A percentile compares a stretch with the other conserved stretches of the same genome.
Evolutionary conservation across 2,329 filamentous ascomycete species (phyloP).

Genomic region (Alternaria brassicae): DNA sequence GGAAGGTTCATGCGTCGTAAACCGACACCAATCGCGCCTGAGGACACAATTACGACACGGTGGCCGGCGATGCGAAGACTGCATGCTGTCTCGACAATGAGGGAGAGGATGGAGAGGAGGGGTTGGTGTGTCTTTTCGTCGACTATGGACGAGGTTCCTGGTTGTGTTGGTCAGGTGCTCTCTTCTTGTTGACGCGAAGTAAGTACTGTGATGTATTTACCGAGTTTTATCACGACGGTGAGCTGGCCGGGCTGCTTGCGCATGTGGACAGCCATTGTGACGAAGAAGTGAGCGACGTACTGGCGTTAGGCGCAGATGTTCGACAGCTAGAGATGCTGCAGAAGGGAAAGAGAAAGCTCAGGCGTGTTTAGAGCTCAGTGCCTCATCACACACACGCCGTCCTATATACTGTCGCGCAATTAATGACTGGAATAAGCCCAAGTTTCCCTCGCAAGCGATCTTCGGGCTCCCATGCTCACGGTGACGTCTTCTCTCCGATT

Average conservation of each 20-base stretch:
- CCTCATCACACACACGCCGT: not conserved
- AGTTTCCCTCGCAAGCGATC: constrained; percentile 22
- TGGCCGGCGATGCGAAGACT: constrained; percentile 89
- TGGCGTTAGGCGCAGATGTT: not conserved
- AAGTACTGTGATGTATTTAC: constrained; percentile 58
- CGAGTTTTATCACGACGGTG: constrained; percentile 86
- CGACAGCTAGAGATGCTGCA: not conserved
- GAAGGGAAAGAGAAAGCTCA: not conserved
- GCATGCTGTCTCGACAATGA: constrained; percentile 93
- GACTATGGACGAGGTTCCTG: constrained; percentile 98
- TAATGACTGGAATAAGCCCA: constrained; percentile 28
- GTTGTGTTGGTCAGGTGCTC: constrained; percentile 40
- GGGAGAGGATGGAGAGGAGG: constrained; percentile 84
- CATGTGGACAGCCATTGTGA: constrained; percentile 45
- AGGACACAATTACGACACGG: constrained; percentile 93
- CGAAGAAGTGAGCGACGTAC: not conserved
- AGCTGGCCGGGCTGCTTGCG: constrained; percentile 64
- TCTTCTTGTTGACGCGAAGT: constrained; percentile 23
- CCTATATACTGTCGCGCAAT: constrained; percentile 6
- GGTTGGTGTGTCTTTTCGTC: constrained; percentile 95
- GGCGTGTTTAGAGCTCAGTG: not conserved
- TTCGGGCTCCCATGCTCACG: constrained; percentile 16
- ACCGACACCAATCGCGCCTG: constrained; percentile 94
- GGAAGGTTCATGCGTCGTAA: constrained; percentile 88
- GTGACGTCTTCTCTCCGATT: constrained; percentile 31